Evolutionary conservation across 202 grass and related monocot species (phyloP).

Genomic region (Bolboschoenoplectus hybrid): DNA sequence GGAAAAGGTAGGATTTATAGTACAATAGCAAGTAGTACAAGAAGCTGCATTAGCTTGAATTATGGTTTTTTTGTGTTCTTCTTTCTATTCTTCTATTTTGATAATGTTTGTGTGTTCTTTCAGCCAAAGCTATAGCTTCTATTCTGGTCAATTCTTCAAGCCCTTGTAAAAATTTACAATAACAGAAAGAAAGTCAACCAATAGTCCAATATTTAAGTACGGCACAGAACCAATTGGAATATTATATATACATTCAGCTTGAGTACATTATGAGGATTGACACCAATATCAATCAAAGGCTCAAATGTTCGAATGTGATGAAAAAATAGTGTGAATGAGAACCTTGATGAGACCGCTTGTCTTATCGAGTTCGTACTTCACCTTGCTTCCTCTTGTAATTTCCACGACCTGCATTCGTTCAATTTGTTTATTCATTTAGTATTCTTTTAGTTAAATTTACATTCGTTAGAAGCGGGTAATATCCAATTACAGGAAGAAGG

Average conservation of each 20-base stretch:
- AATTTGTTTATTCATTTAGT: slow-evolving; percentile 25
- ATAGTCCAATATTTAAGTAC: not conserved
- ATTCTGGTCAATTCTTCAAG: not conserved
- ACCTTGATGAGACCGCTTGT: slow-evolving; percentile 94
- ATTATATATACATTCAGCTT: not conserved
- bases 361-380: slow-evolving; percentile 98
- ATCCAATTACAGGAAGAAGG: not conserved
- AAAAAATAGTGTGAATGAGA: not conserved
- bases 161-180: slow-evolving; percentile 1
- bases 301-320: not conserved
- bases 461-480: not conserved
- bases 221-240: not conserved
- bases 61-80: not conserved
- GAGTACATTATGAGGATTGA: not conserved
- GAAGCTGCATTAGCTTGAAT: not conserved
- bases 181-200: not conserved
- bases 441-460: slow-evolving; percentile 26
- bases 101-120: not conserved
- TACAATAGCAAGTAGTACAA: not conserved
- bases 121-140: not conserved
- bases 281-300: not conserved
- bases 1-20: no score
- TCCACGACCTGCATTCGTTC: slow-evolving; percentile 76
- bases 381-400: slow-evolving; percentile 94
- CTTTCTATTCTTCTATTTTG: not conserved